These are phyloP conservation scores for Austropuccinia psidii DNA, from an alignment of 1,284 basidiomycete species.

Conservation along the genomic window DNA sequence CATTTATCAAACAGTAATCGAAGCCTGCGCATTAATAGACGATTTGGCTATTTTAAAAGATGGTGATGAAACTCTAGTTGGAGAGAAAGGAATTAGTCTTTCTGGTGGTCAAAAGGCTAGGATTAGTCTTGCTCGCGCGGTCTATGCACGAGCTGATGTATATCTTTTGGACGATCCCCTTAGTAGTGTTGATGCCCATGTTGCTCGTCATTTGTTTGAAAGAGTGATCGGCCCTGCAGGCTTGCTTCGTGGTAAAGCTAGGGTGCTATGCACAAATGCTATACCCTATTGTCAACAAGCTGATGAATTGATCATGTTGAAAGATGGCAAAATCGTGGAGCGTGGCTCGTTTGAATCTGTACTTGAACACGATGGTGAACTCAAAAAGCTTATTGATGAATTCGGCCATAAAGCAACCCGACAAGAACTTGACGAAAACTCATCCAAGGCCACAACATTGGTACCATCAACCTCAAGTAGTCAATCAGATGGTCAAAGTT, in stretches of 20 bases:
- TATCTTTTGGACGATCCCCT: conserved; percentile 58
- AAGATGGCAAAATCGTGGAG: conserved; percentile 76
- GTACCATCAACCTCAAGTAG: conserved; percentile 35
- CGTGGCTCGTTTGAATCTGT: conserved; percentile 53
- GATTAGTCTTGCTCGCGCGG: conserved; percentile 59
- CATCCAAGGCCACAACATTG: conserved; percentile 11
- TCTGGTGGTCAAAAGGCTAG: conserved; percentile 38
- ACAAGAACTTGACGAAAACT: conserved; percentile 51
- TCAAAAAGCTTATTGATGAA: conserved; percentile 65
- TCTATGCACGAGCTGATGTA: conserved; percentile 66
- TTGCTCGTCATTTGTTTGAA: conserved; percentile 58
- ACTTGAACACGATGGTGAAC: conserved; percentile 61
- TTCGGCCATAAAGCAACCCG: conserved; percentile 51
- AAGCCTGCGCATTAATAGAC: conserved; percentile 74
- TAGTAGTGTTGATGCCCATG: conserved; percentile 61
- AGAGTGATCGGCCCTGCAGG: conserved; percentile 83
- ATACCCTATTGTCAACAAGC: conserved; percentile 74
- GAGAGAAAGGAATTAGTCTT: conserved; percentile 59
- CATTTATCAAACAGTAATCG: conserved; percentile 47
- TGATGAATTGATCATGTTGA: conserved; percentile 70
- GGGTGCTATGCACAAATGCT: conserved; percentile 81
- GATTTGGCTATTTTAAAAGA: conserved; percentile 68
- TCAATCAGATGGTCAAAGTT: neutral
- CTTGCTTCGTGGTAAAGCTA: conserved; percentile 71
- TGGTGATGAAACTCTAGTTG: conserved; percentile 68